These are phyloP conservation scores for Rhynchospora pubera DNA, from an alignment of 176 grass and related monocot species.

Conservation along the genomic window DNA sequence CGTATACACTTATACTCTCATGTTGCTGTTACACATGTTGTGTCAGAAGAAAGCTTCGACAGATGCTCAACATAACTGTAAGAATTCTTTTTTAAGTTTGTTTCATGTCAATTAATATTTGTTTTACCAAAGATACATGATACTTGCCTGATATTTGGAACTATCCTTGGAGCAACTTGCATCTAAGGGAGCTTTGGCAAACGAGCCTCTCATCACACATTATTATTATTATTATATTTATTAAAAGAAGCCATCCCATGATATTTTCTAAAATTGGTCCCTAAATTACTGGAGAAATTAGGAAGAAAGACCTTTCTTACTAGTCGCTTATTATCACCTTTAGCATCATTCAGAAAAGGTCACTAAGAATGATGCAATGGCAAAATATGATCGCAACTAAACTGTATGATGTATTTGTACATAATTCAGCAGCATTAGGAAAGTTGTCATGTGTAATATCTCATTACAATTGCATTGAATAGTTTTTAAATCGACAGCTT, in stretches of 20 bases:
- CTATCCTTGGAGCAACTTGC: background rate
- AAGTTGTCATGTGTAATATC: background rate
- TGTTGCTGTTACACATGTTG: slow-evolving; percentile 99
- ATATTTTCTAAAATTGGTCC: too few relatives aligned
- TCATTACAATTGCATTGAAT: background rate
- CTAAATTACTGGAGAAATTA: background rate
- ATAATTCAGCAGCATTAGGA: background rate
- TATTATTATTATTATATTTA: background rate
- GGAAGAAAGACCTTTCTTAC: background rate
- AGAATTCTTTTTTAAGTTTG: background rate
- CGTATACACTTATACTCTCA: slow-evolving; percentile 77
- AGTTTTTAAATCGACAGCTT: background rate
- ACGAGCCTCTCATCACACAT: background rate
- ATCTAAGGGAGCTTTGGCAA: background rate
- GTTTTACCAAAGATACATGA: background rate
- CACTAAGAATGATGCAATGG: too few relatives aligned
- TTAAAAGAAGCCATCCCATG: too few relatives aligned
- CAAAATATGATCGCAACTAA: too few relatives aligned
- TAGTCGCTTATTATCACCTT: background rate
- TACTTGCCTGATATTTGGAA: background rate
- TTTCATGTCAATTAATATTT: background rate
- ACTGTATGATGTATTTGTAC: background rate
- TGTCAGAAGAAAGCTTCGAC: slow-evolving; percentile 74
- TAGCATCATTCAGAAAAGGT: background rate
- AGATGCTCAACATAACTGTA: slow-evolving; percentile 76